These are phyloP conservation scores for Pythium phragmiticola DNA, from an alignment of 352 stramenopile genomes.

Conservation along the genomic window DNA sequence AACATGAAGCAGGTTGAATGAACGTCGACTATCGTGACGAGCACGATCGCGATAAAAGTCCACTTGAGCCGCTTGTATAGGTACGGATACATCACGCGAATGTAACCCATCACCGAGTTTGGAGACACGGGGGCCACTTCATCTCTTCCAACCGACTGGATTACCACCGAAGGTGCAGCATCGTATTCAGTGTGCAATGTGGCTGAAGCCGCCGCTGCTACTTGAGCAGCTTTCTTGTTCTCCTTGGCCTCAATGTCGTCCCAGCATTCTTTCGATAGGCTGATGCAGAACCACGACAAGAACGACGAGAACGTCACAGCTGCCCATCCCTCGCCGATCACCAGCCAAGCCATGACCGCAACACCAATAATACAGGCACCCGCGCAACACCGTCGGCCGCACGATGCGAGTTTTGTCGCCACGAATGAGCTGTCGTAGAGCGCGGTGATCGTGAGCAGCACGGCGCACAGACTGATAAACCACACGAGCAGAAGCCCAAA, in stretches of 20 bases:
- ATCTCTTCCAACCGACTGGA: constrained; percentile 1
- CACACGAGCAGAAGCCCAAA: constrained; percentile 40
- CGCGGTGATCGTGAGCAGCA: constrained; percentile 47
- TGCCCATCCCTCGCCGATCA: constrained; percentile 32
- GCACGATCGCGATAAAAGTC: constrained; percentile 73
- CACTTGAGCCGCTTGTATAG: constrained; percentile 77
- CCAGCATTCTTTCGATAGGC: constrained; percentile 70
- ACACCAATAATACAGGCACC: constrained; percentile 44
- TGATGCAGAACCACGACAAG: constrained; percentile 67
- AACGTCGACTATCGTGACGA: constrained; percentile 65
- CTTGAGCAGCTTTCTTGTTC: constrained; percentile 14
- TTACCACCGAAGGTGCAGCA: constrained; percentile 4
- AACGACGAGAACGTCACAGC: constrained; percentile 55
- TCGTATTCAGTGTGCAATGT: not conserved
- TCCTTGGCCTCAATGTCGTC: constrained; percentile 56
- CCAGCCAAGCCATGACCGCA: constrained; percentile 39
- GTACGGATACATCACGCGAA: constrained; percentile 41
- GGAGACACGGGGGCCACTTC: not conserved
- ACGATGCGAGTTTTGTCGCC: constrained; percentile 31
- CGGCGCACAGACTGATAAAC: constrained; percentile 44
- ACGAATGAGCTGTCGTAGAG: constrained; percentile 46
- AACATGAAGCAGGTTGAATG: constrained; percentile 58
- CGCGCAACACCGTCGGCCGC: constrained; percentile 33
- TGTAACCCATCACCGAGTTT: constrained; percentile 27
- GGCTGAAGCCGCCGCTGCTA: not conserved